Base-by-base conservation (phyloP, 1,284 basidiomycete species). In the Malassezia brasiliensis region DNA sequence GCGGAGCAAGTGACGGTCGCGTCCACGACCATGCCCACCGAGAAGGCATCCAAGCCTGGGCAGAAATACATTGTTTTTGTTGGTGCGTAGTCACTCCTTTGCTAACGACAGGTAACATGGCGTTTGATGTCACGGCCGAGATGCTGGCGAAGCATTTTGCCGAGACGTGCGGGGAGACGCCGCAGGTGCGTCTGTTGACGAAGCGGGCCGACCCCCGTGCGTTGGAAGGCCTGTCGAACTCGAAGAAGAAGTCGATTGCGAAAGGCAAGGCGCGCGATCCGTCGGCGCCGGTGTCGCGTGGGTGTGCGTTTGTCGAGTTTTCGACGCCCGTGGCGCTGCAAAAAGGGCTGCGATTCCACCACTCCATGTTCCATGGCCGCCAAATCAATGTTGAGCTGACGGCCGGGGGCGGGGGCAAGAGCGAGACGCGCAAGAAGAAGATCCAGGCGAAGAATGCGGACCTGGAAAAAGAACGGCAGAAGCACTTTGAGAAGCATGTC, bases 371-470 rank as follows among this genome's bases (percentile, higher is more conserved):
- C 25, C 67, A 64, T 19, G 70, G 70, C 5, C 61, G 72, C 4
- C 63, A 65, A 52, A 74, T 74, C 53, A 74, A 74, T 45, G 72
- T 74, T 6, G 72, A 74, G 47, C 59, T 74, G 15, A 73, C 70
- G 0, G 72, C 72, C 0, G 72, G 72, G 8, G 72, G 72, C 3
- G 72, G 72, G 5, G 72, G 72, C n/a, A 68, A 69, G 53, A 52
- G 60, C 22, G 52, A 60, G 39, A 50, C 47, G 2, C 56, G 72
- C 30, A 56, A 52, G 53, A 62, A 72, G 20, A 74, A 71, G 63
- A 74, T 74, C 55, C 61, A 64, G 51, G 56, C 50, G 5, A 72
- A 72, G 64, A 74, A 74, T 45, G 54, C 54, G 1, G 64, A 45
- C 14, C 56, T 74, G 39, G 70, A 72, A 17, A 63, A 67, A 50